Conservation (phyloP, 768 basidiomycete species). For the Lactarius hengduanensis region DNA sequence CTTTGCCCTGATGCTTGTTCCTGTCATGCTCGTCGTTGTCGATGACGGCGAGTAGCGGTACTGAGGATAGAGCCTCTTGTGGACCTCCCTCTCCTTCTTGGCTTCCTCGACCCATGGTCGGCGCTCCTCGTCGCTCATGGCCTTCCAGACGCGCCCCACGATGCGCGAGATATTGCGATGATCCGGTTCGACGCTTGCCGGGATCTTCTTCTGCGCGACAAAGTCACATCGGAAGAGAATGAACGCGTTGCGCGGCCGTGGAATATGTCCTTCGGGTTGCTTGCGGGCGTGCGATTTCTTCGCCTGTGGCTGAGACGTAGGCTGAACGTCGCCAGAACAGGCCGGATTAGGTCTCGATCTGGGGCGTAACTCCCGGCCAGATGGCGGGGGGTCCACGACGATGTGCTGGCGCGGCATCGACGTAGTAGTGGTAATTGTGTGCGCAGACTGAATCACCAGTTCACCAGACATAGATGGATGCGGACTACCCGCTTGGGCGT, state of each 20-base stretch:
- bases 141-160: constrained; percentile 64
- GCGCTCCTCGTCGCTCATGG: constrained; percentile 47
- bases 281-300: constrained; percentile 52
- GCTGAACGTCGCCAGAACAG: background rate
- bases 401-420: background rate
- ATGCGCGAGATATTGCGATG: constrained; percentile 69
- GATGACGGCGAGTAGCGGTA: constrained; percentile 26
- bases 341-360: background rate
- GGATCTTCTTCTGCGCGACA: constrained; percentile 58
- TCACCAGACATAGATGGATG: background rate
- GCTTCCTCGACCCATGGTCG: constrained; percentile 54
- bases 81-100: constrained; percentile 45
- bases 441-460: background rate
- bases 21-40: background rate
- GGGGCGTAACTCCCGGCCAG: background rate
- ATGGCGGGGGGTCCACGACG: background rate
- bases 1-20: constrained; percentile 7
- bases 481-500: background rate
- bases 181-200: constrained; percentile 54
- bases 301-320: background rate
- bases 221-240: constrained; percentile 78
- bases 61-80: constrained; percentile 42
- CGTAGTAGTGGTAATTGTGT: background rate
- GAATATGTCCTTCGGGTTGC: constrained; percentile 55
- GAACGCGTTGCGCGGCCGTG: constrained; percentile 75